phyloP scores from a whole-genome alignment of 176 grass and related monocot genomes.

The Themeda triandra region DNA sequence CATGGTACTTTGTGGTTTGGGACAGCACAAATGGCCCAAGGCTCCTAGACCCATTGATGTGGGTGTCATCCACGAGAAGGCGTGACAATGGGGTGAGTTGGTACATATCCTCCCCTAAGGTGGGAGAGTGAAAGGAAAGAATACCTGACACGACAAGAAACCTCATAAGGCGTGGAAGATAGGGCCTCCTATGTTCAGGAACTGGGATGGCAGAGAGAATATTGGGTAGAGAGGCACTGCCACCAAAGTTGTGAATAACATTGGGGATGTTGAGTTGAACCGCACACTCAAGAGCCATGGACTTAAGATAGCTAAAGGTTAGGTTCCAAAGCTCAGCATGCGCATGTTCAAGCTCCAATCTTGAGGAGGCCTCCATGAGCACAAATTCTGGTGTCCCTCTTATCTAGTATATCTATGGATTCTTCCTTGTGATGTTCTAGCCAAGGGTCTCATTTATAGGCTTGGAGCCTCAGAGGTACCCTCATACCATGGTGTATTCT shows the following conservation, averaged over 20 bases:
- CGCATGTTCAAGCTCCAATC: constrained; percentile 15
- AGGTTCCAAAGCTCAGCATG: constrained; percentile 29
- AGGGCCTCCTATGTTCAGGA: background rate
- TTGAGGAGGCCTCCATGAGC: background rate
- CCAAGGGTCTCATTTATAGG: background rate
- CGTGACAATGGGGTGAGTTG: constrained; percentile 17
- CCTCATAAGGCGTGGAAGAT: constrained; percentile 37
- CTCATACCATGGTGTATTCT: background rate
- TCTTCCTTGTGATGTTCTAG: background rate
- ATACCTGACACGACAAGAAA: background rate
- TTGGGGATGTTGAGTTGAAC: constrained; percentile 40
- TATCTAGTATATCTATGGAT: background rate
- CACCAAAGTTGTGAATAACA: constrained; percentile 26
- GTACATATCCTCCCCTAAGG: background rate
- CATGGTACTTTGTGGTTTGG: background rate
- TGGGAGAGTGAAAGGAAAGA: background rate
- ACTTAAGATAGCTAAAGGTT: constrained; percentile 21
- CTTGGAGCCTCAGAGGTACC: background rate
- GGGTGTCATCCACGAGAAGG: constrained; percentile 11
- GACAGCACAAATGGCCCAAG: constrained; percentile 1
- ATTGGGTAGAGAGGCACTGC: constrained; percentile 9
- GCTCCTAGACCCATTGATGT: background rate
- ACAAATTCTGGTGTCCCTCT: background rate
- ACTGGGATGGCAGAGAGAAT: constrained; percentile 20
- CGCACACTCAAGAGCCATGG: constrained; percentile 38